phyloP scores from a whole-genome alignment of 1,284 basidiomycete genomes.

The Kwoniella shivajii region DNA sequence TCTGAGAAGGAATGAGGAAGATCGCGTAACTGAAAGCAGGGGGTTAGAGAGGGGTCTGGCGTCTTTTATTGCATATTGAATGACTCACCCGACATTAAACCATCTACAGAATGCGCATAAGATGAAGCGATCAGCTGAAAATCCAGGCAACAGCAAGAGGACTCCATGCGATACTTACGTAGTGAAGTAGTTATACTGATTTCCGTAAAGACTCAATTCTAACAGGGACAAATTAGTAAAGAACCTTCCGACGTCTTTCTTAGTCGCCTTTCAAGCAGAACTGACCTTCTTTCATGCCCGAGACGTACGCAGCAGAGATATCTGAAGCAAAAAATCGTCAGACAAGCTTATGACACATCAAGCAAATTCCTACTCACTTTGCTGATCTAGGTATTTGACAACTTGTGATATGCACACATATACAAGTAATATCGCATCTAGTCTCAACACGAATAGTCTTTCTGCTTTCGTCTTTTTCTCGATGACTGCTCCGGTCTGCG shows the following conservation, averaged over 20 bases:
- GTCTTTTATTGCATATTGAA: too few species aligned
- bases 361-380: constrained; percentile 10
- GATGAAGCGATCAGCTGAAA: not conserved
- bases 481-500: constrained; percentile 31
- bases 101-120: not conserved
- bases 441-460: constrained; percentile 36
- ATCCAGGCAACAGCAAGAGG: not conserved
- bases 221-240: not conserved
- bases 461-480: constrained; percentile 38
- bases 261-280: not conserved
- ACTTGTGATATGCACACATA: constrained; percentile 34
- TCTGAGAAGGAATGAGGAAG: constrained; percentile 44
- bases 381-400: constrained; percentile 36
- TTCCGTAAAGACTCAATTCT: constrained; percentile 69
- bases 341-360: not conserved
- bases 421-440: constrained; percentile 42
- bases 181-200: constrained; percentile 63
- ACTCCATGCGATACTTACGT: constrained; percentile 21
- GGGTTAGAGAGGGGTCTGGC: too few species aligned
- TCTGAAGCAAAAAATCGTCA: constrained; percentile 1
- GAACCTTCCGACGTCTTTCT: not conserved
- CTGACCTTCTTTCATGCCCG: constrained; percentile 72
- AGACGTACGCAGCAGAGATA: constrained; percentile 57
- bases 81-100: constrained; percentile 6
- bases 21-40: constrained; percentile 27